These are phyloP conservation scores for Cryptococcus neoformans DNA, from an alignment of 1,284 basidiomycete genomes.

Conservation along the genomic window DNA sequence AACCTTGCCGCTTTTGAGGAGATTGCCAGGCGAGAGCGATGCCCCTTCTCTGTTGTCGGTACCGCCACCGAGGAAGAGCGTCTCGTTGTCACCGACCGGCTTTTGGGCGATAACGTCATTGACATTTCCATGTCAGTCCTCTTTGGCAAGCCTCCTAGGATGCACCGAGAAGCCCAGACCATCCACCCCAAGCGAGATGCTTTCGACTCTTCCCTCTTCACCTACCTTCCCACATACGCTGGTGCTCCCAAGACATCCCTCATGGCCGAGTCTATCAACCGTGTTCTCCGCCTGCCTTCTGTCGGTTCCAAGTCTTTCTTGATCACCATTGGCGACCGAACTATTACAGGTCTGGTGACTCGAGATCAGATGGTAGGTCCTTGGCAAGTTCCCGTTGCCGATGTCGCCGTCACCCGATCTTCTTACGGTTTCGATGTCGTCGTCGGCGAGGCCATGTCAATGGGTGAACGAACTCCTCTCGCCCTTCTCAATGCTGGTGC, in stretches of 20 bases:
- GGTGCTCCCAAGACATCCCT: conserved; percentile 49
- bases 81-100: conserved; percentile 83
- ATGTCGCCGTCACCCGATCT: conserved; percentile 92
- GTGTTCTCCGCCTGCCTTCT: conserved; percentile 84
- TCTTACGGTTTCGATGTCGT: conserved; percentile 87
- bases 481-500: conserved; percentile 84
- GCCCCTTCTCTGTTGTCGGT: conserved; percentile 84
- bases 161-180: conserved; percentile 71
- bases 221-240: conserved; percentile 57
- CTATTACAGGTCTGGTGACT: conserved; percentile 89
- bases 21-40: conserved; percentile 84
- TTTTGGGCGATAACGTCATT: conserved; percentile 77
- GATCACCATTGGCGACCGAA: conserved; percentile 96
- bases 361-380: conserved; percentile 99
- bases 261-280: conserved; percentile 63
- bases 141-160: conserved; percentile 94
- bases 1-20: conserved; percentile 60
- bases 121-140: conserved; percentile 90
- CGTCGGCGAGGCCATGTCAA: conserved; percentile 94
- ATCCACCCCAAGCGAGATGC: conserved; percentile 54
- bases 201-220: conserved; percentile 71
- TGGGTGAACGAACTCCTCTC: conserved; percentile 93
- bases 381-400: conserved; percentile 97
- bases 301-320: conserved; percentile 97
- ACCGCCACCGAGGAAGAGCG: conserved; percentile 75